Evolutionary conservation across 2,329 filamentous ascomycete species (phyloP), one percentile per base, ranked within the genome.

Genomic region (Pseudofabraea citricarpa): DNA sequence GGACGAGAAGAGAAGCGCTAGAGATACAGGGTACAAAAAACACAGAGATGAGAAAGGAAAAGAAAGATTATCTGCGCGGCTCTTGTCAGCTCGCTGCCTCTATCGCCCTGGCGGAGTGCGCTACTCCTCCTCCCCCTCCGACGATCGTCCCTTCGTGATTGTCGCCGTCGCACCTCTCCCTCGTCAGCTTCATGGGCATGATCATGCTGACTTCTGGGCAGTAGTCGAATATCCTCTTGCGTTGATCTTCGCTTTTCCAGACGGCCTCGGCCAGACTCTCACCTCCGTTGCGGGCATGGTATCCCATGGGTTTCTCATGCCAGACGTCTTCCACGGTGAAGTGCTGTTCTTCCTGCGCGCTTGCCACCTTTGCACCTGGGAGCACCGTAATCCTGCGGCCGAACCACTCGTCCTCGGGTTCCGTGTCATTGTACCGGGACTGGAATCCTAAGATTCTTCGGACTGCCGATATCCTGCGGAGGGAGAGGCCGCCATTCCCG

Each of bases 351-450:
- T 57, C 48, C 8, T 51, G 52, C 9, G 54, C 58, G 52, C 56
- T 52, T 2, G 75, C 71, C 18, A 78, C 69, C 44, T 66, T 71
- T 7, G 70, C 69, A 16, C 69, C 71, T 1, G 73, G 71, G 21
- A 76, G 56, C 24, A 68, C 55, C 40, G 66, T 68, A 20, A 79
- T 55, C 3, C 74, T 67, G 48, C 67, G 66, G 10, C 69, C 68
- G 46, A 77, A 73, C 76, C 76, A 80, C 46, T 74, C 68, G 43
- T 78, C 75, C 55, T 79, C 76, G 29, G 74, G 63, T 27, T 71
- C 64, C 9, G 68, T 68, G 54, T 75, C 59, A 58, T 74, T 74
- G 51, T 64, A 65, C n/a, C 75, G 68, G 16, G 61, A 60, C 49
- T 79, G 73, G 50, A 73, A 73, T 23, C 55, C 53, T 10, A 79